Conservation (phyloP, 768 basidiomycete genomes). For the Gymnopilus dilepis region DNA sequence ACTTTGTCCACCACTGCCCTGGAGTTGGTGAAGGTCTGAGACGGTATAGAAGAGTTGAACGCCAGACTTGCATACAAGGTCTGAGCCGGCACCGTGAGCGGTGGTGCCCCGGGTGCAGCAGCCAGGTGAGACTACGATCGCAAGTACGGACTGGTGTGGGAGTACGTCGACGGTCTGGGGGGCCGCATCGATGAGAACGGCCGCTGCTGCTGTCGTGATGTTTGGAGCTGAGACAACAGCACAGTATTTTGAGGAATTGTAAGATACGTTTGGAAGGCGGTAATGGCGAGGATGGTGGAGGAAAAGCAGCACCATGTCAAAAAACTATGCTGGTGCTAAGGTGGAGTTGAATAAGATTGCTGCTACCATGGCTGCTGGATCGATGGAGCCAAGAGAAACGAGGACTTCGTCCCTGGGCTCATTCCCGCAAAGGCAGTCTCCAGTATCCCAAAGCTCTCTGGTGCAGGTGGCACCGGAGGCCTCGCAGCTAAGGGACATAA, state of each 20-base stretch:
- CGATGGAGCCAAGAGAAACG: conserved; percentile 21
- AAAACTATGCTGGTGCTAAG: conserved; percentile 23
- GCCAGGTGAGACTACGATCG: too few relatives aligned
- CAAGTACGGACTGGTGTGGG: not conserved
- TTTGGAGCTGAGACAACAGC: conserved; percentile 23
- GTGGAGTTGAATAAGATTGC: conserved; percentile 26
- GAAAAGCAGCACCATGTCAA: conserved; percentile 15
- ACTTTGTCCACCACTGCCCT: too few relatives aligned
- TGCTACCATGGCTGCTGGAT: conserved; percentile 30
- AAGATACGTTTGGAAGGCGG: conserved; percentile 28
- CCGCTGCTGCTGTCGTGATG: conserved; percentile 25
- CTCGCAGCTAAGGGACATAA: conserved; percentile 50
- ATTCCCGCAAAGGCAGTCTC: conserved; percentile 63
- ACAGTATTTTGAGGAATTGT: conserved; percentile 22
- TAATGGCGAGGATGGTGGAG: conserved; percentile 23
- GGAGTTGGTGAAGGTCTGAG: conserved; percentile 19
- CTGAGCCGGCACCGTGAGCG: conserved; percentile 25
- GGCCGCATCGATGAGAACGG: conserved; percentile 38
- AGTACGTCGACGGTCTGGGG: conserved; percentile 31
- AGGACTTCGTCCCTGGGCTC: conserved; percentile 42
- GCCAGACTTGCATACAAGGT: conserved; percentile 47
- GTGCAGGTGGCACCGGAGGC: conserved; percentile 52
- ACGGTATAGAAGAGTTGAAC: conserved; percentile 33
- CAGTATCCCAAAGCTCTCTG: conserved; percentile 39
- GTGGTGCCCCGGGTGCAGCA: conserved; percentile 16